These are phyloP conservation scores for Pyrenochaeta sp. DNA, from an alignment of 2,329 filamentous ascomycete genomes.

Conservation along the genomic window DNA sequence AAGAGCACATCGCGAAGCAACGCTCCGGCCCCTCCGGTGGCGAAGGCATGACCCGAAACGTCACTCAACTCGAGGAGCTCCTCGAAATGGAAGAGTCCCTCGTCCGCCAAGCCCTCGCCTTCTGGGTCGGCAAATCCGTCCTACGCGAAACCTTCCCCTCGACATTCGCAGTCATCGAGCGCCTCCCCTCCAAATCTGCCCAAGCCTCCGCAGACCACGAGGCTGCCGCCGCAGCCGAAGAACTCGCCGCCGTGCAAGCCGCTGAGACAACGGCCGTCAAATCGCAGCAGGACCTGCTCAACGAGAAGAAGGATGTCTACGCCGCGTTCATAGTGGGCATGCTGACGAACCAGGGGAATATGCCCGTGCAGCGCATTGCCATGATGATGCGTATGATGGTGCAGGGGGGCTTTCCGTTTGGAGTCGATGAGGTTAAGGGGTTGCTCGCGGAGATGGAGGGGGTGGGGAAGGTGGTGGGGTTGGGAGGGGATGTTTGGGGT, in stretches of 20 bases:
- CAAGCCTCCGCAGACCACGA: conserved; percentile 35
- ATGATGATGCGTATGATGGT: conserved; percentile 97
- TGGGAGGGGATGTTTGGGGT: conserved; percentile 44
- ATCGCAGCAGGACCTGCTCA: conserved; percentile 64
- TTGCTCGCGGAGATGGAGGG: conserved; percentile 76
- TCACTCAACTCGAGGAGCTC: conserved; percentile 56
- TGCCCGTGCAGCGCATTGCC: conserved; percentile 80
- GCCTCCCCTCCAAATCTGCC: conserved; percentile 29
- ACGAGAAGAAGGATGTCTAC: conserved; percentile 77
- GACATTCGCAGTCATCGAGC: conserved; percentile 73
- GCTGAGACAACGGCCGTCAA: conserved; percentile 58
- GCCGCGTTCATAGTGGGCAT: conserved; percentile 94
- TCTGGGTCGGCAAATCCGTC: conserved; percentile 75
- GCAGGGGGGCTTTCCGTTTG: conserved; percentile 86
- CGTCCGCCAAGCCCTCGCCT: conserved; percentile 70
- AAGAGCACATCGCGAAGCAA: conserved; percentile 29
- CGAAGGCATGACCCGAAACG: conserved; percentile 48
- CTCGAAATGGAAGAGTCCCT: conserved; percentile 79
- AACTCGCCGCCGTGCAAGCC: conserved; percentile 45
- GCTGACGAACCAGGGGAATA: conserved; percentile 89
- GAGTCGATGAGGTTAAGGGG: conserved; percentile 84
- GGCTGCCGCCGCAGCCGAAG: conserved; percentile 48
- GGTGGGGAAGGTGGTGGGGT: conserved; percentile 35
- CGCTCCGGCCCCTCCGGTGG: conserved; percentile 21
- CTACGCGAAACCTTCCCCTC: conserved; percentile 60